Evolutionary conservation across 805 yeast species (phyloP), one percentile per base, ranked within the genome.

Genomic region (Candida yuanshanica): DNA sequence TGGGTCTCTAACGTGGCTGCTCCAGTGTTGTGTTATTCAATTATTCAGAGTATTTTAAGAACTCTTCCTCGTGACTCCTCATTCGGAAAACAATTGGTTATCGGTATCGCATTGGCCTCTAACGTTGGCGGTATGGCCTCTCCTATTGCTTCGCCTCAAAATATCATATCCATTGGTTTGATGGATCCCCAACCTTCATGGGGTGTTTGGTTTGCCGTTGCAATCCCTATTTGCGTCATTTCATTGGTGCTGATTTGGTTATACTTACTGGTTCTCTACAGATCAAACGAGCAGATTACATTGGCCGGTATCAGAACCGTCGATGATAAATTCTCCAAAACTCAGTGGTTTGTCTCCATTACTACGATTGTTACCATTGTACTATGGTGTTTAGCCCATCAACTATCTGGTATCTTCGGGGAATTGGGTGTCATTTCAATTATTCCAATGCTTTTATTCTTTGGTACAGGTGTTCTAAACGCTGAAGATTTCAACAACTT

Each of bases 1-100:
- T 90, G 96, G 95, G 93, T 91, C 31, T 83, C 95, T 20, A 91
- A 91, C 60, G 98, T 91, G 33, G 99, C 99, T 1, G 93, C 98
- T 1, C 99, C 99, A 0, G 97, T 91, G 3, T 71, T 91, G 41
- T 85, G 95, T 64, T 87, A 76, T 55, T 88, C 96, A 6, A 84
- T 91, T 47, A 81, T 91, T 44, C 96, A 90, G 62, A 97, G 98
- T 0, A 68, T 91, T 18, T 66, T 91, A 49, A 74, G 96, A 55
- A 86, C 95, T 0, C 65, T 90, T 33, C 95, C 95, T 17, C 78
- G 83, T 37, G 79, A 79, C 11, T 81, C 90, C 18, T 73, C 79
- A 4, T 87, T 88, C 53, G 85, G 86, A 7, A 83, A 86, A 57
- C 88, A 95, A 2, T 69, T 91, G 52, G 83, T 91, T 38, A 65